Evolutionary conservation across 345 rosid genomes (phyloP).

Genomic region (Camelina hispida): DNA sequence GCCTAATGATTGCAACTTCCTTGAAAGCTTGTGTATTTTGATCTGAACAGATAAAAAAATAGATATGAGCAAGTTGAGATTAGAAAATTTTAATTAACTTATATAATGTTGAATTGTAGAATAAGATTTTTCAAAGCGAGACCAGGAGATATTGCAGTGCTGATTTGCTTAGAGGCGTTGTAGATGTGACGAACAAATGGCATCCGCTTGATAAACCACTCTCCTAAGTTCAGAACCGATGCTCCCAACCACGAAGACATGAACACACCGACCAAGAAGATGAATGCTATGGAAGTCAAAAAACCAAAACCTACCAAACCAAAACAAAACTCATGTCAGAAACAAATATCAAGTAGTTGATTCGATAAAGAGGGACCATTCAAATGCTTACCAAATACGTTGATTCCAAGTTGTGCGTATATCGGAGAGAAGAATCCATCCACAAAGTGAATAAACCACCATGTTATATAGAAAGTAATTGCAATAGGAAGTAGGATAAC

Average conservation of each 20-base stretch:
- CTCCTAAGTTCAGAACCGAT: slow-evolving; percentile 89
- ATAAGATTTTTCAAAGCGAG: slow-evolving; percentile 15
- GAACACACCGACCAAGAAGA: slow-evolving; percentile 97
- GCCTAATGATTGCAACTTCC: slow-evolving; percentile 93
- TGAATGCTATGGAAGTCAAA: slow-evolving; percentile 89
- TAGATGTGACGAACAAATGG: slow-evolving; percentile 98
- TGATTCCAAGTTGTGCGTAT: slow-evolving; percentile 91
- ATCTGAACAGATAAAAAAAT: slow-evolving; percentile 51
- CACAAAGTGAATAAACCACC: slow-evolving; percentile 99
- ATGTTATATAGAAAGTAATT: slow-evolving; percentile 91
- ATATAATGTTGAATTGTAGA: slow-evolving; percentile 7
- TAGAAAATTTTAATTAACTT: neutral
- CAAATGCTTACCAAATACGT: slow-evolving; percentile 81
- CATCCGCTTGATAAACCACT: slow-evolving; percentile 99
- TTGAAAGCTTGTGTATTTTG: slow-evolving; percentile 95
- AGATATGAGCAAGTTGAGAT: slow-evolving; percentile 10
- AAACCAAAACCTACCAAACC: slow-evolving; percentile 81
- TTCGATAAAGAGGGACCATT: neutral
- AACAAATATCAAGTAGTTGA: neutral
- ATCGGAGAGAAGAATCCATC: slow-evolving; percentile 99
- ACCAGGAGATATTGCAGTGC: slow-evolving; percentile 99
- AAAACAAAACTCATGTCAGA: slow-evolving; percentile 19
- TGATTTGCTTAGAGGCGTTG: slow-evolving; percentile 97
- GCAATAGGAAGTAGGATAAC: slow-evolving; percentile 96
- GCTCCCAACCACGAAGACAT: slow-evolving; percentile 99